Evolutionary conservation across 1,284 basidiomycete genomes (phyloP).

Genomic region (Pseudozyma hubeiensis): DNA sequence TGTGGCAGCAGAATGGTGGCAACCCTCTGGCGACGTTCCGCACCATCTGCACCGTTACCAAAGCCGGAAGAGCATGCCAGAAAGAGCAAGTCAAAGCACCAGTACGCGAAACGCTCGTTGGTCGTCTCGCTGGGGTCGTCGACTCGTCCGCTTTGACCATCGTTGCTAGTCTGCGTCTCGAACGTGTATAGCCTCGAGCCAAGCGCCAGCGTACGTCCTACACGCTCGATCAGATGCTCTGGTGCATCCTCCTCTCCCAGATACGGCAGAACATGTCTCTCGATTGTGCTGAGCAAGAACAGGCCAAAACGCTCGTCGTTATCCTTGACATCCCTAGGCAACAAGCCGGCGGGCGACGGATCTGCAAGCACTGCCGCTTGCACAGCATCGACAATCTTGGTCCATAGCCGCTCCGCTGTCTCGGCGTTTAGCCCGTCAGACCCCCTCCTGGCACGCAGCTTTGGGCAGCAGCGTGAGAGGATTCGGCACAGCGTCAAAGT

Average conservation of each 20-base stretch:
- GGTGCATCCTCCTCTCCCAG: constrained; percentile 79
- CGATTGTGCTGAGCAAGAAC: constrained; percentile 70
- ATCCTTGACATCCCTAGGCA: constrained; percentile 73
- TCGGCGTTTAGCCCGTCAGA: constrained; percentile 73
- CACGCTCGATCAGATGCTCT: constrained; percentile 77
- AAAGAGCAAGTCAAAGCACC: constrained; percentile 92
- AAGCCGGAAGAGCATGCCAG: constrained; percentile 75
- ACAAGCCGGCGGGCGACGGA: constrained; percentile 75
- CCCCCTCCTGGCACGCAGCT: constrained; percentile 17
- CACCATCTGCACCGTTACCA: not conserved
- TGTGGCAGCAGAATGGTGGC: constrained; percentile 20
- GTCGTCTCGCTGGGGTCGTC: constrained; percentile 71
- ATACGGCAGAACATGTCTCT: constrained; percentile 81
- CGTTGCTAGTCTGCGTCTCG: constrained; percentile 7
- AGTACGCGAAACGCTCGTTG: constrained; percentile 88
- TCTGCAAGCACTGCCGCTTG: constrained; percentile 84
- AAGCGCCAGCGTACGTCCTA: constrained; percentile 80
- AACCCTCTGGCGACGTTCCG: constrained; percentile 9
- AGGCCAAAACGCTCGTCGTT: constrained; percentile 89
- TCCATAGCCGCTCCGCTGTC: constrained; percentile 82
- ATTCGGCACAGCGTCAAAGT: constrained; percentile 49
- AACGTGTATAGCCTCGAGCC: constrained; percentile 78
- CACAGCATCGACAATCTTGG: constrained; percentile 85
- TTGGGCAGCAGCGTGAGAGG: constrained; percentile 28
- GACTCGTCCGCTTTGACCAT: constrained; percentile 42